Evolutionary conservation across 2,329 filamentous ascomycete genomes (phyloP).

Genomic region (Cladosporium austrohemisphaericum): DNA sequence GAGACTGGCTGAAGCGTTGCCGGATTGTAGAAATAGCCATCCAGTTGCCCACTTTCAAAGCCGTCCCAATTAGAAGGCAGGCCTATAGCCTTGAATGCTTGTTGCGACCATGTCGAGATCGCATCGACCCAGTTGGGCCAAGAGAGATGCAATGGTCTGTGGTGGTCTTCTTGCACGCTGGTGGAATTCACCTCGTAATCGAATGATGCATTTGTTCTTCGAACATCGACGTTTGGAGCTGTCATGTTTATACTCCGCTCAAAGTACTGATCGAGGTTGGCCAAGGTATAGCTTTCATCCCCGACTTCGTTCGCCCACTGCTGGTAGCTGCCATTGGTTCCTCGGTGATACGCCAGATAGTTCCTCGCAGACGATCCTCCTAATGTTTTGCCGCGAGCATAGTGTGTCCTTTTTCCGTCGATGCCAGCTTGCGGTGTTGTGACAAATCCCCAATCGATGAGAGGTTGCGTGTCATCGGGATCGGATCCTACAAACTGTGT

Average conservation of each 20-base stretch:
- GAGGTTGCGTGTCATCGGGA: conserved; percentile 19
- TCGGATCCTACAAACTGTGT: conserved; percentile 12
- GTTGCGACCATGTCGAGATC: conserved; percentile 29
- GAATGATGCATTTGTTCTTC: conserved; percentile 27
- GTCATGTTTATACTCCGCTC: conserved; percentile 22
- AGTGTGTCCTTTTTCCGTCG: conserved; percentile 21
- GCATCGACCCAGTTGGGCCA: conserved; percentile 29
- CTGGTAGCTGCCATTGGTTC: conserved; percentile 31
- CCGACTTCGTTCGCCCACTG: conserved; percentile 37
- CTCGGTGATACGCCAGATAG: conserved; percentile 29
- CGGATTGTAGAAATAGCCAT: conserved; percentile 19
- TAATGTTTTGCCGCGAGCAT: conserved; percentile 30
- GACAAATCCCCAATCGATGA: conserved; percentile 30
- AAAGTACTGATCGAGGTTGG: conserved; percentile 26
- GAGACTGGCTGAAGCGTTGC: conserved; percentile 29
- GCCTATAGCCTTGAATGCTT: conserved; percentile 29
- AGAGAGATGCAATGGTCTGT: conserved; percentile 31
- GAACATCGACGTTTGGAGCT: conserved; percentile 20
- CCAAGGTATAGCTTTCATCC: conserved; percentile 31
- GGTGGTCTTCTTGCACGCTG: conserved; percentile 1
- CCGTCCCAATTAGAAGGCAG: conserved; percentile 25
- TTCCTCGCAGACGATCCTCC: conserved; percentile 29
- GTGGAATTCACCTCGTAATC: conserved; percentile 25
- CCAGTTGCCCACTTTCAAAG: conserved; percentile 27
- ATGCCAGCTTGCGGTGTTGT: conserved; percentile 27